These are phyloP conservation scores for Haberlea rhodopensis DNA, from an alignment of 257 asterid species.

Conservation along the genomic window DNA sequence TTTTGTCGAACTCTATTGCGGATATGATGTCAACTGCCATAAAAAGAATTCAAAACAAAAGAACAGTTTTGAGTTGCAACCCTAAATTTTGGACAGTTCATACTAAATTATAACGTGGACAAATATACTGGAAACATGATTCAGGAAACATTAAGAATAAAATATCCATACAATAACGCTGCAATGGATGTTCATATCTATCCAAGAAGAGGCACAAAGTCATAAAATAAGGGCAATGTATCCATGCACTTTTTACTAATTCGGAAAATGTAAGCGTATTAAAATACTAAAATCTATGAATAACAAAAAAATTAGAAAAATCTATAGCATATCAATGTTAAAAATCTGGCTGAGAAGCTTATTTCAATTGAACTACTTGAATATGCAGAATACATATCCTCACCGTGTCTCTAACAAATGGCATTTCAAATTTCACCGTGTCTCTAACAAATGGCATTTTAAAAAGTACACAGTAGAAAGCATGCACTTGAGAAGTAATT, in stretches of 20 bases:
- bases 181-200: not conserved
- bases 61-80: not conserved
- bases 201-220: not conserved
- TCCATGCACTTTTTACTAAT: not conserved
- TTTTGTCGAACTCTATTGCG: constrained; percentile 58
- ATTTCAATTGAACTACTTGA: not conserved
- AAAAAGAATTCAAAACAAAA: not conserved
- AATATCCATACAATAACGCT: not conserved
- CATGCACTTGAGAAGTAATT: not conserved
- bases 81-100: not conserved
- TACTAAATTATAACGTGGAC: not conserved
- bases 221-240: not conserved
- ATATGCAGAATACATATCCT: not conserved
- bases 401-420: not conserved
- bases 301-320: not conserved
- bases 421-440: not conserved
- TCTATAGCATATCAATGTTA: not conserved
- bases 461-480: no score
- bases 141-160: not conserved
- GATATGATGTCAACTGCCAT: not conserved
- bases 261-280: not conserved
- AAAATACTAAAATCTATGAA: not conserved
- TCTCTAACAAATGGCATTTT: not conserved
- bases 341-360: not conserved
- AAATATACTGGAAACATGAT: not conserved